Conservation (phyloP, 805 yeast genomes). For the Ogataea angusta region DNA sequence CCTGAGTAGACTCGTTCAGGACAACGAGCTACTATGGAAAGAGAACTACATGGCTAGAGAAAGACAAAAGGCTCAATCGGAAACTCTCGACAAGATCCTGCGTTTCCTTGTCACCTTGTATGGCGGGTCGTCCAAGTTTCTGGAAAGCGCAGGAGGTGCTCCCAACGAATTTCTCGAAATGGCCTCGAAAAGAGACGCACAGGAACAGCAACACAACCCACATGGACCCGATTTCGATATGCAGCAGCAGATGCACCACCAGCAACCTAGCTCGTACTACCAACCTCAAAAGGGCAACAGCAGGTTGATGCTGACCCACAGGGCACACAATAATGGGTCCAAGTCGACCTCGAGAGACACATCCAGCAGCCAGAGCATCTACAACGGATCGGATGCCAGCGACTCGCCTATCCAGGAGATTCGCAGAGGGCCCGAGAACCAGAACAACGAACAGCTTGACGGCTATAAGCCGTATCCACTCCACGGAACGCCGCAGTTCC, state of each 20-base stretch:
- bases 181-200: constrained; percentile 9
- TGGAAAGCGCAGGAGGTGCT: constrained; percentile 23
- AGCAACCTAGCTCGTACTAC: constrained; percentile 9
- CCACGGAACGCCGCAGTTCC: constrained; percentile 3
- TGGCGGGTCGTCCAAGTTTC: constrained; percentile 51
- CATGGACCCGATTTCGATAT: constrained; percentile 14
- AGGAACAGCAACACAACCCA: constrained; percentile 11
- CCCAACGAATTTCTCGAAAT: constrained; percentile 21
- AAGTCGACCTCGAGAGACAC: constrained; percentile 7
- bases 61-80: constrained; percentile 79
- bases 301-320: constrained; percentile 28
- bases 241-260: constrained; percentile 8
- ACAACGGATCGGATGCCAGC: constrained; percentile 8
- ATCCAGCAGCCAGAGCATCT: constrained; percentile 1
- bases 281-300: constrained; percentile 11
- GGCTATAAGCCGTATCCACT: constrained; percentile 3
- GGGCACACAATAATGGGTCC: constrained; percentile 23
- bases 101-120: constrained; percentile 83
- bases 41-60: constrained; percentile 83
- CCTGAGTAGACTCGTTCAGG: constrained; percentile 74
- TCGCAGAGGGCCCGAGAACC: constrained; percentile 30
- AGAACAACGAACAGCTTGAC: constrained; percentile 24
- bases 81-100: constrained; percentile 81
- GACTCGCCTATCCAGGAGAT: constrained; percentile 31
- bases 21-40: constrained; percentile 88